Percentiles rank a stretch among this genome's conserved stretches.
These are phyloP conservation scores for Xylariaceae sp. DNA, from an alignment of 2,329 filamentous ascomycete species.

Conservation along the genomic window DNA sequence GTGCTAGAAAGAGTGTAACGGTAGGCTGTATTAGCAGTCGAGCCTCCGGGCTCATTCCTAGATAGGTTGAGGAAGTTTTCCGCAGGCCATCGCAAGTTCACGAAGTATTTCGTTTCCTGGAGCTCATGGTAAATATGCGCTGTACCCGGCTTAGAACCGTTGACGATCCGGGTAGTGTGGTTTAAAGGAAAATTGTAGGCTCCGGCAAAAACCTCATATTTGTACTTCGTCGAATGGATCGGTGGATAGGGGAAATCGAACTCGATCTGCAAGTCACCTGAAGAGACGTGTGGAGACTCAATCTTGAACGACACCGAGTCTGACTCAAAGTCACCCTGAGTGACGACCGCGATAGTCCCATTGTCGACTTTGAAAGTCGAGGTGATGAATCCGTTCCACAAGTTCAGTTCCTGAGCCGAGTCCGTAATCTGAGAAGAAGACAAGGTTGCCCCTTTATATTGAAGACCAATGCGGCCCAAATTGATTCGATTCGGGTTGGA, in stretches of 20 bases:
- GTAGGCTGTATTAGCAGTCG: conserved; percentile 34
- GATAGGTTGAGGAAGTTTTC: conserved; percentile 25
- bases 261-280: conserved; percentile 41
- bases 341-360: conserved; percentile 39
- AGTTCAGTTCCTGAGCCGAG: conserved; percentile 40
- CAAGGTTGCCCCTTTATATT: conserved; percentile 38
- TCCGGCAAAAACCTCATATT: conserved; percentile 48
- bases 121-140: conserved; percentile 43
- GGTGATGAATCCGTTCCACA: conserved; percentile 44
- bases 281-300: conserved; percentile 39
- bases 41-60: conserved; percentile 29
- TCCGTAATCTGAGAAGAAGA: conserved; percentile 33
- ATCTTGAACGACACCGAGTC: conserved; percentile 43
- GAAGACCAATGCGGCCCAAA: conserved; percentile 46
- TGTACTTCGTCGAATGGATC: conserved; percentile 44
- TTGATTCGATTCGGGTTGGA: conserved; percentile 51
- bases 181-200: conserved; percentile 43
- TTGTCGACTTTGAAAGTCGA: conserved; percentile 41
- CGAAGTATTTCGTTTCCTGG: conserved; percentile 43
- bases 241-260: conserved; percentile 49
- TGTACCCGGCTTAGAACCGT: conserved; percentile 11
- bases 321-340: conserved; percentile 42
- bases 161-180: conserved; percentile 40
- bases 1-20: conserved; percentile 36
- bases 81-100: conserved; percentile 41